Base-by-base conservation (phyloP, 2,329 filamentous ascomycete species). In the Ophiobolus disseminans region DNA sequence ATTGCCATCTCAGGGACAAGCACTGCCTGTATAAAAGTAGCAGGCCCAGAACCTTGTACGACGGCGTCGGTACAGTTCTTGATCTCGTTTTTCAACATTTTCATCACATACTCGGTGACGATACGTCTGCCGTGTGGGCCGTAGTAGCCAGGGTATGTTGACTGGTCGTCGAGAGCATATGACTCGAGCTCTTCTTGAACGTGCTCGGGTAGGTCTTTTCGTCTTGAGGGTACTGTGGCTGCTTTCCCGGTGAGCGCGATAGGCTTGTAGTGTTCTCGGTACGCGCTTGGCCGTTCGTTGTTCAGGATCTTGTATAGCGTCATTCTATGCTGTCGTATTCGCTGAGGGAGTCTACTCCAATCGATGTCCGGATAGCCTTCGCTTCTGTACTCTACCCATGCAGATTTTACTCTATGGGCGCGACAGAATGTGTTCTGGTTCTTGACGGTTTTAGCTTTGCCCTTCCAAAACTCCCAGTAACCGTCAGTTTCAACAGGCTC, bases 1-100 rank as follows among this genome's bases (percentile, higher is more conserved):
- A 81, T 69, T 1, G 79, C 78, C 35, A 85, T 61, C 62, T 96
- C 91, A 0, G 90, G 89, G 19, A 95, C 89, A 52, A 96, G 75
- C 82, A 83, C 66, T 22, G 64, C 58, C 45, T 72, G 72, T 23
- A 76, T 57, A 51, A 72, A 76, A 2, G 60, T 63, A 21, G 67
- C 68, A 22, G 69, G 58, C 1, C 69, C 63, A 17, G 57, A 53
- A 4, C 55, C 58, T 17, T 66, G 63, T 1, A 75, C 69, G 0
- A 73, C 66, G 0, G 59, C 40, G 38, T 74, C 73, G 5, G 40
- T 44, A 13, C 53, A 55, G 9, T 56, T 48, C 11, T 68, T 53
- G 14, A 75, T 67, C 5, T 63, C 56, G 4, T 58, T 54, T 9
- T 58, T 56, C 6, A 74, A 56, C 1, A 65, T 34, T 0, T 50